A percentile compares a stretch with the other conserved stretches of the same genome.
Conservation (phyloP, 2,329 filamentous ascomycete genomes). For the Phyllosticta capitalensis region DNA sequence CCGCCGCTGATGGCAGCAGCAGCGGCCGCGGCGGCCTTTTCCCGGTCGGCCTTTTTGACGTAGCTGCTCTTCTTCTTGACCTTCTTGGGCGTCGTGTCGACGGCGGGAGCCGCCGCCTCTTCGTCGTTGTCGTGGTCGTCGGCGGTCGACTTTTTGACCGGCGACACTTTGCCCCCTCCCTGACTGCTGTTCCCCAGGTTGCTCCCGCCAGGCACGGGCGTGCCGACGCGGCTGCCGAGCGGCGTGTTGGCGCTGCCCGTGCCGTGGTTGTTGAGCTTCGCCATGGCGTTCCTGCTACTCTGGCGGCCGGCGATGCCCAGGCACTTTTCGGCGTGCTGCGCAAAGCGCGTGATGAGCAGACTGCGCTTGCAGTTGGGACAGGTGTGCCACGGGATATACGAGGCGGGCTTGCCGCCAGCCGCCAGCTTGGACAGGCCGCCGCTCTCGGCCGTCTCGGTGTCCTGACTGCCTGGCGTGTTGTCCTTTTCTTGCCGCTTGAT, state of each 20-base stretch:
- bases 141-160: constrained; percentile 18
- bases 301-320: constrained; percentile 48
- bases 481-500: constrained; percentile 35
- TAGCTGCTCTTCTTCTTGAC: constrained; percentile 42
- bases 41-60: constrained; percentile 31
- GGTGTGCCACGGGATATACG: constrained; percentile 44
- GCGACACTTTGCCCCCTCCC: constrained; percentile 20
- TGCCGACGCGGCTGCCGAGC: constrained; percentile 34
- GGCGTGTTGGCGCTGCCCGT: constrained; percentile 33
- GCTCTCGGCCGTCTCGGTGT: constrained; percentile 19
- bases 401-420: constrained; percentile 36
- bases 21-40: constrained; percentile 16
- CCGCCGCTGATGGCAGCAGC: constrained; percentile 12
- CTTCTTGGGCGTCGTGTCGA: constrained; percentile 35
- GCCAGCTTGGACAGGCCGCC: constrained; percentile 38
- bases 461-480: constrained; percentile 36
- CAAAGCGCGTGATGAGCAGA: constrained; percentile 50
- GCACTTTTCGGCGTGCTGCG: constrained; percentile 53
- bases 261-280: constrained; percentile 23
- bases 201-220: constrained; percentile 28
- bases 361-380: constrained; percentile 54
- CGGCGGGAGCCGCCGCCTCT: constrained; percentile 25
- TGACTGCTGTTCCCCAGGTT: constrained; percentile 18
- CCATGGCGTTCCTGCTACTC: constrained; percentile 41
- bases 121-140: constrained; percentile 19